Conservation (phyloP, 495 filamentous ascomycete genomes). For the Penicillium canariense region DNA sequence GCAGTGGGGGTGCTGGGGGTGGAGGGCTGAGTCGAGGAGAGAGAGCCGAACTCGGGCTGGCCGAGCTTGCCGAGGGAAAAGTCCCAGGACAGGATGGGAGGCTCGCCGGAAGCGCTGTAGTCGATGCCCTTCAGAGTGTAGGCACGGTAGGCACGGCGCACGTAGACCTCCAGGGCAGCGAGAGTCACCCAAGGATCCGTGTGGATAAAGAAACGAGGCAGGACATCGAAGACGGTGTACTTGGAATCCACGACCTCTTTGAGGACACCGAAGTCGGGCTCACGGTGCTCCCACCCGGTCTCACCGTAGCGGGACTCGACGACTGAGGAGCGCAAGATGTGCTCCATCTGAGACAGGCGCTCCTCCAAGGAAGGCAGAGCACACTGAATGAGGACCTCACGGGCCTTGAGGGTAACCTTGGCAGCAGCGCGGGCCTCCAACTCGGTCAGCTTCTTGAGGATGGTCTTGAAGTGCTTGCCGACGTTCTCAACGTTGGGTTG, state of each 20-base stretch:
- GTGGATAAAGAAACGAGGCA: conserved; percentile 91
- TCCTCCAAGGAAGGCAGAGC: conserved; percentile 95
- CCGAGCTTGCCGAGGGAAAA: conserved; percentile 91
- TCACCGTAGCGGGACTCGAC: conserved; percentile 95
- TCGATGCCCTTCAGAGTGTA: conserved; percentile 85
- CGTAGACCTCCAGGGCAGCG: conserved; percentile 92
- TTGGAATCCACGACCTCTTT: conserved; percentile 98
- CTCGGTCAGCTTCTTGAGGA: conserved; percentile 83
- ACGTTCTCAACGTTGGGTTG: conserved; percentile 87
- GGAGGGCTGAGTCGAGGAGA: conserved; percentile 72
- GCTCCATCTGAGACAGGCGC: conserved; percentile 93
- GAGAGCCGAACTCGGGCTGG: conserved; percentile 78
- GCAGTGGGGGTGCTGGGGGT: conserved; percentile 79
- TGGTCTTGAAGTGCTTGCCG: conserved; percentile 78
- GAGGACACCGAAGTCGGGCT: conserved; percentile 79
- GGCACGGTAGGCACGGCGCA: conserved; percentile 93
- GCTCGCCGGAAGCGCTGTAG: conserved; percentile 76
- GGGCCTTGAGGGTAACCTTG: conserved; percentile 95
- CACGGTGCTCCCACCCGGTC: conserved; percentile 94
- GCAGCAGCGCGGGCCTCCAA: conserved; percentile 85
- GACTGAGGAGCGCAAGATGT: conserved; percentile 96
- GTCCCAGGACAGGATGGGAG: conserved; percentile 89
- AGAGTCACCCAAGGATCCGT: conserved; percentile 92
- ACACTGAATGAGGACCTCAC: conserved; percentile 95
- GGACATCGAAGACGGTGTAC: conserved; percentile 95